Conservation (phyloP, 2,329 filamentous ascomycete species). For the Metarhizium brunneum region DNA sequence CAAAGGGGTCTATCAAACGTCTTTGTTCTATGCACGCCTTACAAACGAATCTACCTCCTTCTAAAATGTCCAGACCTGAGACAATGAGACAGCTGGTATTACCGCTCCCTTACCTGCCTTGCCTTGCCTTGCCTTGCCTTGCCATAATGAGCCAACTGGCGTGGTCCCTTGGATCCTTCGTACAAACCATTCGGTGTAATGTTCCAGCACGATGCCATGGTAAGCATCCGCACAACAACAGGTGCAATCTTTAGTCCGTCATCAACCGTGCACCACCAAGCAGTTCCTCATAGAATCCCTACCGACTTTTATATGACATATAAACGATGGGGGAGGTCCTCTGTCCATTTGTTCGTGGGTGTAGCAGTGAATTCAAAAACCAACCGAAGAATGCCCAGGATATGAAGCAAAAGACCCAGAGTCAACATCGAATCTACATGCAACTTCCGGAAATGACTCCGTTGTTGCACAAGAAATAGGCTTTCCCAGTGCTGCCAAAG, state of each 20-base stretch:
- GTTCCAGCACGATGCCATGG: background rate
- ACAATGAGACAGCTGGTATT: slow-evolving; percentile 1
- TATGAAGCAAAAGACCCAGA: background rate
- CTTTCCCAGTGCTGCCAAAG: background rate
- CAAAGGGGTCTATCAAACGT: slow-evolving; percentile 12
- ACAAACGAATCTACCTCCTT: slow-evolving; percentile 5
- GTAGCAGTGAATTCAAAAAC: background rate
- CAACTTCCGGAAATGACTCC: background rate
- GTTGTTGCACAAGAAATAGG: background rate
- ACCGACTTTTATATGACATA: background rate
- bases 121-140: background rate
- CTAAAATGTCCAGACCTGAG: background rate
- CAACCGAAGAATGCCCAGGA: background rate
- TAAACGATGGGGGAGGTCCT: background rate
- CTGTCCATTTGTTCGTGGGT: background rate
- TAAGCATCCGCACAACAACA: background rate
- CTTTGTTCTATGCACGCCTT: slow-evolving; percentile 11
- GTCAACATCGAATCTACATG: background rate
- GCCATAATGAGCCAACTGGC: background rate
- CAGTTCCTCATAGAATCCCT: background rate
- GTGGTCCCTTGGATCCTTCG: background rate
- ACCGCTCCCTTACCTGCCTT: background rate
- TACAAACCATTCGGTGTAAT: background rate
- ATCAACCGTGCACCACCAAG: background rate
- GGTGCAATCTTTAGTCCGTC: background rate